These are phyloP conservation scores for Lasiodiplodia sp. DNA, from an alignment of 2,329 filamentous ascomycete genomes.

Conservation along the genomic window DNA sequence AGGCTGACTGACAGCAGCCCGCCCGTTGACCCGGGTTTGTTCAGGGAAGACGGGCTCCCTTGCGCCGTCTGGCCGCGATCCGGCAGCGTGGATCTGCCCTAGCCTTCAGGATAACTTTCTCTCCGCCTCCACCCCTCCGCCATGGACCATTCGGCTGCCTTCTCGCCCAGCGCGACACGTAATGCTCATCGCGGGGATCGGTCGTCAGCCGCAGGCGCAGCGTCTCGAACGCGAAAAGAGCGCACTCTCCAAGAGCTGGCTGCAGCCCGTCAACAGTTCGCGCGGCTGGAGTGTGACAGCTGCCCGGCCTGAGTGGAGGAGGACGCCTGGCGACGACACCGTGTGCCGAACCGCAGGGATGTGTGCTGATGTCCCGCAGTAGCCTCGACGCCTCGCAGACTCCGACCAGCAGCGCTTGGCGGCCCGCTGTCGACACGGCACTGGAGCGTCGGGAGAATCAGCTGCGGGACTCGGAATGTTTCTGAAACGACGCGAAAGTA, in stretches of 20 bases:
- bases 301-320: conserved; percentile 10
- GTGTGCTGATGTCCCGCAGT: conserved; percentile 23
- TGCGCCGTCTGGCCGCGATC: conserved; percentile 22
- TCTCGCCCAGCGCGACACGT: conserved; percentile 27
- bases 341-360: conserved; percentile 29
- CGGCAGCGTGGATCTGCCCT: conserved; percentile 26
- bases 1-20: conserved; percentile 8
- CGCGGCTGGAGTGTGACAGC: conserved; percentile 27
- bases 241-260: conserved; percentile 8
- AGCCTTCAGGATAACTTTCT: conserved; percentile 19
- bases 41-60: conserved; percentile 15
- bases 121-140: conserved; percentile 23
- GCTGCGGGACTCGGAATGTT: conserved; percentile 29
- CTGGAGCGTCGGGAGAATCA: conserved; percentile 26
- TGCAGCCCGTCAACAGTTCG: conserved; percentile 20
- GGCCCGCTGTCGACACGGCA: conserved; percentile 23
- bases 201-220: conserved; percentile 22
- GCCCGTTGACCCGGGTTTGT: conserved; percentile 25
- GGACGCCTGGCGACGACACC: conserved; percentile 10
- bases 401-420: conserved; percentile 20
- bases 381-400: conserved; percentile 28
- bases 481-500: conserved; percentile 26
- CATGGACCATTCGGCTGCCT: conserved; percentile 25
- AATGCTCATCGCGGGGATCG: conserved; percentile 21
- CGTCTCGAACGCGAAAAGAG: conserved; percentile 22